Evolutionary conservation across 805 yeast species (phyloP).

Genomic region (Kazachstania taianensis): DNA sequence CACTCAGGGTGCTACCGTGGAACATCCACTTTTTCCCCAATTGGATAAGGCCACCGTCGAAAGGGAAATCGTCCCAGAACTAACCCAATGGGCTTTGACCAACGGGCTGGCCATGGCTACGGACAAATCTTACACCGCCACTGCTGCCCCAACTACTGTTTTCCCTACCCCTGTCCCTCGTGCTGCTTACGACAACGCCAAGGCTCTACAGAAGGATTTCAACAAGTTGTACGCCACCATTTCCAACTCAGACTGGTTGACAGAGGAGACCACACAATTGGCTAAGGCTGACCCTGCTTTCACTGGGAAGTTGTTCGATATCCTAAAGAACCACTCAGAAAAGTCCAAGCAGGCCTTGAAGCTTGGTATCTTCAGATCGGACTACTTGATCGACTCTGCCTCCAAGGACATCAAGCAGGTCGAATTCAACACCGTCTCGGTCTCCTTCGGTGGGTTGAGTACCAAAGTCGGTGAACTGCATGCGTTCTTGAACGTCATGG

Average conservation of each 20-base stretch:
- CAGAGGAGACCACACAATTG: conserved; percentile 42
- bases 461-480: conserved; percentile 73
- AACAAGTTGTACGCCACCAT: conserved; percentile 68
- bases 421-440: conserved; percentile 92
- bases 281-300: conserved; percentile 59
- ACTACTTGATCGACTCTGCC: conserved; percentile 58
- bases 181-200: conserved; percentile 54
- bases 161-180: conserved; percentile 85
- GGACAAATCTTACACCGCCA: conserved; percentile 35
- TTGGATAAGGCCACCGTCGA: conserved; percentile 19
- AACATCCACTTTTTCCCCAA: conserved; percentile 20
- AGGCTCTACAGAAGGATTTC: conserved; percentile 53
- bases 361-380: conserved; percentile 82
- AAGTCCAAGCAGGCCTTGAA: conserved; percentile 57
- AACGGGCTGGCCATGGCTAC: conserved; percentile 82
- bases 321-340: conserved; percentile 9
- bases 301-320: conserved; percentile 63
- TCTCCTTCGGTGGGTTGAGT: conserved; percentile 88
- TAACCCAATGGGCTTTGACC: conserved; percentile 67
- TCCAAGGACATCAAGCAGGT: conserved; percentile 68
- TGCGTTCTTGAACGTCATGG: conserved; percentile 47
- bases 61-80: conserved; percentile 32
- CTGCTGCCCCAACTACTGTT: conserved; percentile 77
- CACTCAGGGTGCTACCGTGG: too few relatives aligned
- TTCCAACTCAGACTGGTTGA: conserved; percentile 54